These are phyloP conservation scores for Pittosporum tobira DNA, from an alignment of 129 eudicot species.

Conservation along the genomic window DNA sequence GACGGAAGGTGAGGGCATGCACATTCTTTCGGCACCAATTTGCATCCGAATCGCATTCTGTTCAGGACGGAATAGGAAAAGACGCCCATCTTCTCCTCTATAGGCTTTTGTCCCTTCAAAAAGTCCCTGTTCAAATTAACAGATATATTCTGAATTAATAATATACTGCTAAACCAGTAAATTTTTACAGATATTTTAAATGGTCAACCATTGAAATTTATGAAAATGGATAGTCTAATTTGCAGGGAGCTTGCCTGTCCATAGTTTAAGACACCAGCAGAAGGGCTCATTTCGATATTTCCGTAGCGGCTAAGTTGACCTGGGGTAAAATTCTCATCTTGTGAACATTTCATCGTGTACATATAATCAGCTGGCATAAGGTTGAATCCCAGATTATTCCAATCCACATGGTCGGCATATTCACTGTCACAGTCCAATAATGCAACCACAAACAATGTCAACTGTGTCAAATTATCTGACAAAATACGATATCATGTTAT, in stretches of 20 bases:
- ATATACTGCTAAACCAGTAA: too few relatives aligned
- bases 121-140: neutral
- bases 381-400: slow-evolving; percentile 69
- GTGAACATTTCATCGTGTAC: slow-evolving; percentile 49
- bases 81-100: neutral
- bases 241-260: slow-evolving; percentile 34
- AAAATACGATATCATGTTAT: too few relatives aligned
- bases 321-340: slow-evolving; percentile 24
- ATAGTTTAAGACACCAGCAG: slow-evolving; percentile 75
- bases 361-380: slow-evolving; percentile 57
- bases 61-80: slow-evolving; percentile 2
- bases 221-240: too few relatives aligned
- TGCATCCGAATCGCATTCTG: slow-evolving; percentile 12
- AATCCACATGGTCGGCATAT: slow-evolving; percentile 43
- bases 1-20: slow-evolving; percentile 17
- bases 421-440: slow-evolving; percentile 17
- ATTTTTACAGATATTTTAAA: too few relatives aligned
- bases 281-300: slow-evolving; percentile 60
- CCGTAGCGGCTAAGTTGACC: slow-evolving; percentile 47
- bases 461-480: too few relatives aligned
- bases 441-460: too few relatives aligned
- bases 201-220: too few relatives aligned
- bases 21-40: slow-evolving; percentile 16
- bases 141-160: too few relatives aligned
- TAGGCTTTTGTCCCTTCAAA: slow-evolving; percentile 1